A percentile compares a stretch with the other conserved stretches of the same genome.
Evolutionary conservation across 495 filamentous ascomycete species (phyloP).

Genomic region (Penicillium pulvis): DNA sequence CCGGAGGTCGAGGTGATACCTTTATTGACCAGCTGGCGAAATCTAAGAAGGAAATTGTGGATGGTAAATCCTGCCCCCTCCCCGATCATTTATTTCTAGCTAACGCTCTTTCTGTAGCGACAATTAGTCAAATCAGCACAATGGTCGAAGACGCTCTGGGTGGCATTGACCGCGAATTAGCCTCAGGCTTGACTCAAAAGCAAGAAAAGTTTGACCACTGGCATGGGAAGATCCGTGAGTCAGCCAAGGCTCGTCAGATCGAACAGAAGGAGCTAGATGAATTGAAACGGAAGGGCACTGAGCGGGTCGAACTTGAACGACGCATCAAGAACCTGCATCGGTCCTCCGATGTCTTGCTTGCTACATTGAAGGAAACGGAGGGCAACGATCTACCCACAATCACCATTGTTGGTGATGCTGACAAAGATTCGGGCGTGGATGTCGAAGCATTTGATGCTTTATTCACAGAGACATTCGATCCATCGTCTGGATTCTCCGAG

Average conservation of each 20-base stretch:
- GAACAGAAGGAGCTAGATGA: slow-evolving; percentile 69
- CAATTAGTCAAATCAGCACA: slow-evolving; percentile 55
- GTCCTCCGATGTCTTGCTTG: slow-evolving; percentile 53
- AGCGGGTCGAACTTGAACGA: slow-evolving; percentile 59
- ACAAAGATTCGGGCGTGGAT: slow-evolving; percentile 52
- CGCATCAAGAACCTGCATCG: slow-evolving; percentile 62
- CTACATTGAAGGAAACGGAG: slow-evolving; percentile 34
- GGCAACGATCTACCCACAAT: slow-evolving; percentile 33
- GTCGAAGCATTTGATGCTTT: slow-evolving; percentile 36
- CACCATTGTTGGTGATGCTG: slow-evolving; percentile 54
- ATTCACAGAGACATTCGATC: slow-evolving; percentile 40
- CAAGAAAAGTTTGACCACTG: slow-evolving; percentile 79
- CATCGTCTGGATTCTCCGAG: slow-evolving; percentile 39
- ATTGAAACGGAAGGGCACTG: slow-evolving; percentile 60
- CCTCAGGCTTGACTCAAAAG: slow-evolving; percentile 73
- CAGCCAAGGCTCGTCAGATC: slow-evolving; percentile 74
- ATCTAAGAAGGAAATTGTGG: slow-evolving; percentile 48
- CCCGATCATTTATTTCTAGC: slow-evolving; percentile 16
- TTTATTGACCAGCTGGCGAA: slow-evolving; percentile 67
- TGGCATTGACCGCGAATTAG: slow-evolving; percentile 72
- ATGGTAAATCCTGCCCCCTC: slow-evolving; percentile 31
- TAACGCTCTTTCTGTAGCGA: slow-evolving; percentile 53
- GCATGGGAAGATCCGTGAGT: slow-evolving; percentile 73
- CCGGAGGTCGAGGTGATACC: slow-evolving; percentile 44
- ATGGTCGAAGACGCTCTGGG: slow-evolving; percentile 56